Percentiles rank a stretch among this genome's conserved stretches.
Conservation (phyloP, 2,329 filamentous ascomycete genomes). For the Exophiala sp. region DNA sequence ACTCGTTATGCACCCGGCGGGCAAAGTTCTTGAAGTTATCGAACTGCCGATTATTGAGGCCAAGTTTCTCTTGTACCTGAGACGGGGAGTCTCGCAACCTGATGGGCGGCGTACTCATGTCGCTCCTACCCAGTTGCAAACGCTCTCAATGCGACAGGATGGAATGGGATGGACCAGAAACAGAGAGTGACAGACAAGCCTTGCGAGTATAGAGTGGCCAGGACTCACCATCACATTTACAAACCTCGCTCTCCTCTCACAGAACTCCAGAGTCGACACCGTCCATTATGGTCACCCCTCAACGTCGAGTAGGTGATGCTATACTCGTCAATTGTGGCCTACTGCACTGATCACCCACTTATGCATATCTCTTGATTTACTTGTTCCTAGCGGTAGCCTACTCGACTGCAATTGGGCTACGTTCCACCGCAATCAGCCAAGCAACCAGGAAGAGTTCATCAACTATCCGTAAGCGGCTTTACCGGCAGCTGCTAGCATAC, state of each 20-base stretch:
- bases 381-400: not conserved
- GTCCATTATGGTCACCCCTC: not conserved
- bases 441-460: slow-evolving; percentile 6
- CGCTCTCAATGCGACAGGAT: slow-evolving; percentile 4
- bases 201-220: not conserved
- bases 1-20: slow-evolving; percentile 18
- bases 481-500: slow-evolving; percentile 6
- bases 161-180: slow-evolving; percentile 4
- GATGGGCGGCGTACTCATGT: slow-evolving; percentile 20
- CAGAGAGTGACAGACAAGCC: slow-evolving; percentile 5
- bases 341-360: slow-evolving; percentile 10
- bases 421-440: slow-evolving; percentile 14
- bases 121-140: slow-evolving; percentile 5
- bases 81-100: slow-evolving; percentile 22
- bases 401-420: slow-evolving; percentile 17
- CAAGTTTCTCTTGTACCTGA: slow-evolving; percentile 18
- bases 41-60: slow-evolving; percentile 18
- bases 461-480: slow-evolving; percentile 8
- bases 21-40: slow-evolving; percentile 26
- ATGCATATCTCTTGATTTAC: slow-evolving; percentile 7
- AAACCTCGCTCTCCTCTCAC: not conserved
- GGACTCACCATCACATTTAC: slow-evolving; percentile 2
- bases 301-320: not conserved
- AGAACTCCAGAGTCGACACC: not conserved
- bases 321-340: not conserved